These are phyloP conservation scores for Thielaviopsis euricoi DNA, from an alignment of 2,329 filamentous ascomycete species.

Conservation along the genomic window DNA sequence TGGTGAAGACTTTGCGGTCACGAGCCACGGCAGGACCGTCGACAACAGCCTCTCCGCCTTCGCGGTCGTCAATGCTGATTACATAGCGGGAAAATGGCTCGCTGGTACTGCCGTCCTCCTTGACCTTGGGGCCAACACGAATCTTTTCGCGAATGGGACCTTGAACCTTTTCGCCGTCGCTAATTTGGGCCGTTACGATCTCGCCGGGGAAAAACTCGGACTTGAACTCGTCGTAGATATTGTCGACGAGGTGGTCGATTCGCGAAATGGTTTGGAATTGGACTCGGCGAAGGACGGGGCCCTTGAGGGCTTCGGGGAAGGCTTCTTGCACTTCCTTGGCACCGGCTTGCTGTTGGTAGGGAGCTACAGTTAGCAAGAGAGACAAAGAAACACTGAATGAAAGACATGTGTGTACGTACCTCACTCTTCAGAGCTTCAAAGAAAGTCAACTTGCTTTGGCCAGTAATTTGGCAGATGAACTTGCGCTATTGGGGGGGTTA, in stretches of 20 bases:
- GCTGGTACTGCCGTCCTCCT: slow-evolving; percentile 53
- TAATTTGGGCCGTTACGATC: slow-evolving; percentile 55
- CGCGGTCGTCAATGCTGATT: slow-evolving; percentile 53
- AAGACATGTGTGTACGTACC: slow-evolving; percentile 33
- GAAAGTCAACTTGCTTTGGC: slow-evolving; percentile 78
- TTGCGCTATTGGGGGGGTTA: slow-evolving; percentile 38
- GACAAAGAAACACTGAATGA: neutral
- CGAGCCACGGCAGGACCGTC: slow-evolving; percentile 70
- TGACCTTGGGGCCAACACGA: slow-evolving; percentile 45
- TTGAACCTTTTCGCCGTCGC: slow-evolving; percentile 51
- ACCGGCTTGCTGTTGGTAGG: slow-evolving; percentile 45
- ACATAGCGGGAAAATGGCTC: slow-evolving; percentile 65
- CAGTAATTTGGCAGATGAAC: slow-evolving; percentile 93
- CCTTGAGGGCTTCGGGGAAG: slow-evolving; percentile 82
- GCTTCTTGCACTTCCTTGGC: slow-evolving; percentile 79
- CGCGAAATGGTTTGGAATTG: slow-evolving; percentile 82
- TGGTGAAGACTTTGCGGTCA: slow-evolving; percentile 84
- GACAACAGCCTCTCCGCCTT: slow-evolving; percentile 58
- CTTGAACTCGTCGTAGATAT: slow-evolving; percentile 64
- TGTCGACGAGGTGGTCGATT: slow-evolving; percentile 64
- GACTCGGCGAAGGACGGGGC: slow-evolving; percentile 75
- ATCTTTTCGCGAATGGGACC: slow-evolving; percentile 76
- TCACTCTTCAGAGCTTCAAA: slow-evolving; percentile 87
- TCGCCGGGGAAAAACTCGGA: slow-evolving; percentile 85
- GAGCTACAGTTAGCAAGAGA: neutral